Percentiles rank a stretch among this genome's conserved stretches.
phyloP scores from a whole-genome alignment of 1,139 yeast species.

The Groenewaldozyma auringiensis region DNA sequence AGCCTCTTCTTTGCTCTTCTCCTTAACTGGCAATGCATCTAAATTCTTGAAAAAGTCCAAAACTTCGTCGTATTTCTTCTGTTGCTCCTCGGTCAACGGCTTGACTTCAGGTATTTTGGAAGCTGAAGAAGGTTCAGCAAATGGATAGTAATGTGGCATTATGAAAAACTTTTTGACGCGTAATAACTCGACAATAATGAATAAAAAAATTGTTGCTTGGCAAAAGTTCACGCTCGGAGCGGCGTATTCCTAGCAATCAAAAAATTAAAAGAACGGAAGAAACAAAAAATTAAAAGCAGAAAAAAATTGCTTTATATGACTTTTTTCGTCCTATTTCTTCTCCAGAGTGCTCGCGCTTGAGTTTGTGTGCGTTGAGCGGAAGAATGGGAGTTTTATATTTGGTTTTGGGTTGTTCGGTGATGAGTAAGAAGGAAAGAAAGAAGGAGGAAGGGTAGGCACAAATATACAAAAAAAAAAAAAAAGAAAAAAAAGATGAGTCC shows the following conservation, averaged over 20 bases:
- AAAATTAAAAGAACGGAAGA: background rate
- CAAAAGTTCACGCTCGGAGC: background rate
- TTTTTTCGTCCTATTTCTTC: too few relatives aligned
- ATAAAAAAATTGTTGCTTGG: conserved; percentile 7
- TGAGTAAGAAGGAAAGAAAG: too few relatives aligned
- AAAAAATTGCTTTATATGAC: too few relatives aligned
- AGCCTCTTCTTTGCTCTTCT: conserved; percentile 26
- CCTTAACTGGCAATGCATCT: conserved; percentile 35
- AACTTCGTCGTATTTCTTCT: conserved; percentile 50
- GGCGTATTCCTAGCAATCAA: background rate
- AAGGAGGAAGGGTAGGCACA: too few relatives aligned
- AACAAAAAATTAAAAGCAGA: conserved; percentile 1
- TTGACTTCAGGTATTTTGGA: conserved; percentile 47
- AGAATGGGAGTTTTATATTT: too few relatives aligned
- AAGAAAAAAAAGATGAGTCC: too few relatives aligned
- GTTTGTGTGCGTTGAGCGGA: too few relatives aligned
- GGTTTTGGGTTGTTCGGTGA: too few relatives aligned
- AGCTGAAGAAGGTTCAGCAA: conserved; percentile 21
- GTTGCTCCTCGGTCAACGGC: conserved; percentile 47
- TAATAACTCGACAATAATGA: conserved; percentile 12
- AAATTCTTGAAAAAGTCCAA: conserved; percentile 50
- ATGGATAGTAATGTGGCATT: conserved; percentile 17
- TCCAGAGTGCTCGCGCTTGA: too few relatives aligned
- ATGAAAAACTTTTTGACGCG: conserved; percentile 13
- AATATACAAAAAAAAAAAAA: too few relatives aligned